Evolutionary conservation across 2,329 filamentous ascomycete genomes (phyloP), one percentile per base, ranked within the genome.

Genomic region (Diaporthe capsici): DNA sequence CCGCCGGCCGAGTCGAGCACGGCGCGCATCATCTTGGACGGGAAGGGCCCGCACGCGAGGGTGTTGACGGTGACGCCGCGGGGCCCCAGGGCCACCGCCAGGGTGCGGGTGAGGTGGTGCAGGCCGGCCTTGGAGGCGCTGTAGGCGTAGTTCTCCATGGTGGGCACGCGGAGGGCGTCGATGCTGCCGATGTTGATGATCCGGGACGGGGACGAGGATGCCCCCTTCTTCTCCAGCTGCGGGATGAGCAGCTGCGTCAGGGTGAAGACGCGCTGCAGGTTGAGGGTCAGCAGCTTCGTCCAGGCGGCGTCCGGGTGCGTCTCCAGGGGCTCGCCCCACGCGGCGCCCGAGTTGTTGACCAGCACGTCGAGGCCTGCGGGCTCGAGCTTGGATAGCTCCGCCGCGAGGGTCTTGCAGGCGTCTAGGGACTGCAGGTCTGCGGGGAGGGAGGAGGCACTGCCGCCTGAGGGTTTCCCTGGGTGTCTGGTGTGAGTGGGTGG

Each of bases 21-120:
- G 28, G 87, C 88, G 74, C 87, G 88, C 91, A 92, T 92, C 92
- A 93, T 94, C 85, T 92, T 92, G 76, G 88, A 92, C 78, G 92
- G 87, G 76, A 93, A 94, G 4, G 93, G 93, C 4, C 93, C 93
- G 80, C 93, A 94, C 8, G 93, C 93, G 74, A 95, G 84, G 4
- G 91, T 91, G 81, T 95, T 95, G 77, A 86, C 88, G 49, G 92
- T 93, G 76, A 94, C 88, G 72, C 89, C 86, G 58, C 89, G 80
- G 74, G 88, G 89, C 0, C 92, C 92, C 47, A 94, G 83, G 79
- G 92, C 90, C 70, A 87, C 85, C 3, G 91, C 91, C 55, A 93
- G 82, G 17, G 92, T 89, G 39, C 90, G 84, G 63, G 86, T 88
- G 80, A 93, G 84, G 78, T 93, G 92, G 83, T 93, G 91, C 77